Evolutionary conservation across 441 rosid genomes (phyloP).

Genomic region (Erodium moschatum): DNA sequence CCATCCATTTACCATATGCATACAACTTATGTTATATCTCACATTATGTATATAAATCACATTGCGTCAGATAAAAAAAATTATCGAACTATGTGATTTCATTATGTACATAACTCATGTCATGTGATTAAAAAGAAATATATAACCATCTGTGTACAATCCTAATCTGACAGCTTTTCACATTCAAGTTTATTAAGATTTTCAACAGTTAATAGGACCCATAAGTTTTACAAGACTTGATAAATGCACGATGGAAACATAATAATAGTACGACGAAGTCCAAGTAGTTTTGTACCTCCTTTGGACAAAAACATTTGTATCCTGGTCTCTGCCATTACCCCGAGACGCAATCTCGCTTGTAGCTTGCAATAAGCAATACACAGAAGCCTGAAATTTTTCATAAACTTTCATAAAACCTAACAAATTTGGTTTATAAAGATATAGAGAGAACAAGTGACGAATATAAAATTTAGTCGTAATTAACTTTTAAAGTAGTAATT

Average conservation of each 20-base stretch:
- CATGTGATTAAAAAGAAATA: background rate
- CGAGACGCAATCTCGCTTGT: slow-evolving; percentile 75
- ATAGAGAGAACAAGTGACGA: background rate
- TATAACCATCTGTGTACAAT: background rate
- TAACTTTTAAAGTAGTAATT: background rate
- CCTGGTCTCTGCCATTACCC: slow-evolving; percentile 73
- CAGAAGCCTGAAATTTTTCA: slow-evolving; percentile 66
- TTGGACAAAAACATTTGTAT: slow-evolving; percentile 63
- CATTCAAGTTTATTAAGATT: background rate
- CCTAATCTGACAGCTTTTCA: slow-evolving; percentile 3
- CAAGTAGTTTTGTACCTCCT: slow-evolving; percentile 46
- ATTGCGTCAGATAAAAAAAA: background rate
- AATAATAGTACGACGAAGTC: background rate
- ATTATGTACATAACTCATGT: background rate
- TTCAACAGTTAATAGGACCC: background rate
- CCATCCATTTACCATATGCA: background rate
- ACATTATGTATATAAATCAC: background rate
- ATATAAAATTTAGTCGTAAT: background rate
- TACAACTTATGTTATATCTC: background rate
- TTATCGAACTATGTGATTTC: background rate
- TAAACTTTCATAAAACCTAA: slow-evolving; percentile 25
- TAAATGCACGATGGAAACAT: slow-evolving; percentile 15
- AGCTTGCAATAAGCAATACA: slow-evolving; percentile 78
- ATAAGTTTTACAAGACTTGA: slow-evolving; percentile 14
- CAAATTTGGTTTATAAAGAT: slow-evolving; percentile 13